These are phyloP conservation scores for Fusarium oligoseptatum DNA, from an alignment of 2,329 filamentous ascomycete genomes.

Conservation along the genomic window DNA sequence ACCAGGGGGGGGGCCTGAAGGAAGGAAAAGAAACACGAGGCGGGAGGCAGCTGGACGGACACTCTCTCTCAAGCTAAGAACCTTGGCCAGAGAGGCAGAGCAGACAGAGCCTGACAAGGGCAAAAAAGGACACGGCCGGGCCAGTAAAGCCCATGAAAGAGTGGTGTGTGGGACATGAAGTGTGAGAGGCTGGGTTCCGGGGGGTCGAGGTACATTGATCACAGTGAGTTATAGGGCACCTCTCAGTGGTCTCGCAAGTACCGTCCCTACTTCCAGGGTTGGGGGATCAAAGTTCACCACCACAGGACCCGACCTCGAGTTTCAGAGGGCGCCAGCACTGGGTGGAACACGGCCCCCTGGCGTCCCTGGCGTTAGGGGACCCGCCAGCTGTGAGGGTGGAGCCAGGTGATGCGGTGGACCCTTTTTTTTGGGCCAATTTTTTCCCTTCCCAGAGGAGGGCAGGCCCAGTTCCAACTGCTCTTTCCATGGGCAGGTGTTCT, in stretches of 20 bases:
- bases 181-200: conserved; percentile 1
- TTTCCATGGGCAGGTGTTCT: not conserved
- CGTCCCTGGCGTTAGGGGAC: conserved; percentile 33
- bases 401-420: conserved; percentile 3
- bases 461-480: not conserved
- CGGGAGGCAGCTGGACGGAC: conserved; percentile 18
- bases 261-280: not conserved
- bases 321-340: conserved; percentile 41
- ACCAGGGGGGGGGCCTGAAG: conserved; percentile 23
- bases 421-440: not conserved
- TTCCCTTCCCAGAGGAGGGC: not conserved
- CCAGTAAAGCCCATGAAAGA: not conserved
- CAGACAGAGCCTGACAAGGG: conserved; percentile 11
- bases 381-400: conserved; percentile 21
- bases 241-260: conserved; percentile 1
- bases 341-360: conserved; percentile 34
- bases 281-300: conserved; percentile 25
- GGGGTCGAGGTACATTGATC: conserved; percentile 16
- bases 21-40: conserved; percentile 21
- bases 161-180: conserved; percentile 7
- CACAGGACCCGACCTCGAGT: conserved; percentile 15
- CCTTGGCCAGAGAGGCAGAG: conserved; percentile 16
- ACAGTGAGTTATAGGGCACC: not conserved
- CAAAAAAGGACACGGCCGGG: conserved; percentile 1
- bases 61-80: not conserved